Evolutionary conservation across 345 rosid genomes (phyloP), one percentile per base, ranked within the genome.

Genomic region (Reutealis trisperma): DNA sequence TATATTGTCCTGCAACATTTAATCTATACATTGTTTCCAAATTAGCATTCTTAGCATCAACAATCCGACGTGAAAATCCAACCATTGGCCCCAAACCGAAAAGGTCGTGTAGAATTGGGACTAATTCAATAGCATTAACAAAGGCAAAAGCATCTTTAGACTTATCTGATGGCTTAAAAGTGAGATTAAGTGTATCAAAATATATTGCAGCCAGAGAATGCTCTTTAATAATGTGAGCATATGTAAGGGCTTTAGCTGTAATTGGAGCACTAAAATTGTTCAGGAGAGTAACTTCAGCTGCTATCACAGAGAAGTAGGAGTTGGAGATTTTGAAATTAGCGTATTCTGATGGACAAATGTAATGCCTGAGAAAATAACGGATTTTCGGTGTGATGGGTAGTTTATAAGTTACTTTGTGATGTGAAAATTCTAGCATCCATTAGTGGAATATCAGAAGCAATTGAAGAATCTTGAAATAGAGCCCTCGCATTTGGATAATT

Each of bases 341-440:
- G 49, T 93, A 92, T 8, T 79, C 75, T 4, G 97, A 72, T 7
- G 97, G 95, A 65, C 92, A 92, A 66, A 96, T 93, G 77, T 89
- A 84, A 63, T 91, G 73, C 70, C 97, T 83, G 49, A 91, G 65
- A 76, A 81, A 67, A 74, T 87, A 85, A 8, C 94, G 85, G 1
- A 82, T 66, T 60, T 79, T 75, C n/a, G 84, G 67, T 63, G 76
- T 77, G 55, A 91, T 59, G 0, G 93, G 89, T 72, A 92, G 81
- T 34, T 79, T 71, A 30, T 93, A 96, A 4, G 87, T 83, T 24
- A 83, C 89, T 7, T 7, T 86, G 88, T 15, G 92, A 74, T 18
- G 78, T 74, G 74, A 94, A 91, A 51, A 91, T 81, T 77, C 98
- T 86, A 10, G 95, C 95, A 9, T 84, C 84, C 97, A 92, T 91